Base-by-base conservation (phyloP, 495 filamentous ascomycete species). In the Penicillium antarcticum region DNA sequence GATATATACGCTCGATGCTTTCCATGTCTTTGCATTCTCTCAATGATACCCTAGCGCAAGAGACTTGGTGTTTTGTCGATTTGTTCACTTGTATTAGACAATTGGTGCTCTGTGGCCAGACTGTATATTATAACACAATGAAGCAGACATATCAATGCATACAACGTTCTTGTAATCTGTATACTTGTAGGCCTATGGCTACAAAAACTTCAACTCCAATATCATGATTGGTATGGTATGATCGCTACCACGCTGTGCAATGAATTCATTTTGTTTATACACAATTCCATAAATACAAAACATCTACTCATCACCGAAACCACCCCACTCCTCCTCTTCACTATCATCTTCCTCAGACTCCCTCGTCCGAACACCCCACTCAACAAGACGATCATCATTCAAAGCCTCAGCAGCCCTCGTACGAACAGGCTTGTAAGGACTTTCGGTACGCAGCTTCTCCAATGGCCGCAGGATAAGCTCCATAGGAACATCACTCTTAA, bases 401-500 rank as follows among this genome's bases (percentile, higher is more conserved):
- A 96, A 68, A 35, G 85, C 79, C 47, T 92, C 88, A 58, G 79
- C 82, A 12, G 86, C 87, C 65, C 86, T 80, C 45, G 66, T 68
- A 58, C 90, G 79, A 13, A 96, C 86, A 36, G 80, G 75, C 66
- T 94, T 96, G 43, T 78, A 87, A 68, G 63, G 78, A 53, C 73
- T 86, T 67, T 80, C 76, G 38, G 63, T 69, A 52, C 57, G 63
- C 58, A 88, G 51, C 56, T 57, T 77, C 71, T 76, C 72, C 61
- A 91, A 63, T 3, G 86, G 87, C 63, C 67, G 61, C 62, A 92
- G 53, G 38, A 91, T 55, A 43, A 68, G 51, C 52, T 82, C 79
- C 45, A 82, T 60, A 2, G 76, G 75, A 32, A 77, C 56, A 50
- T 68, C 68, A 12, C 67, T 61, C 48, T 61, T 64, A 29, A 70